Base-by-base conservation (phyloP, 164 flowering plant genomes). In the Vitis amurensis region DNA sequence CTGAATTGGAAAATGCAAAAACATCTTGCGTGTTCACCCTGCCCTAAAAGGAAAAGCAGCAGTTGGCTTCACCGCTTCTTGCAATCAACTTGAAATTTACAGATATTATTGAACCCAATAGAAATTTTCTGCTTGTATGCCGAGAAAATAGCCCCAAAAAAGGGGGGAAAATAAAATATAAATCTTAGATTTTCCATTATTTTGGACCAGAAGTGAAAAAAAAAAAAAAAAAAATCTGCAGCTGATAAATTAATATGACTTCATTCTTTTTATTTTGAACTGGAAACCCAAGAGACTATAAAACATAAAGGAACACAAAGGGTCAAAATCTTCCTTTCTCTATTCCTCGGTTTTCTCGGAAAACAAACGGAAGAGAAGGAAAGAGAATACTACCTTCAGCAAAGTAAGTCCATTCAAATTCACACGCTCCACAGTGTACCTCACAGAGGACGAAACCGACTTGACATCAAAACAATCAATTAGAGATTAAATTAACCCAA, bases 21-120 rank as follows among this genome's bases (percentile, higher is more conserved):
- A 93, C 94, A 66, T 96, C 91, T 48, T 73, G 74, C 55, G 98
- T 91, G 74, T 87, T 93, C 59, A 93, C 99, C 48, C 94, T 87
- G 29, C 99, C 97, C 97, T 93, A 73, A 52, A 70, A 69, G 7
- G 0, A 72, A 75, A 55, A 52, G 15, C 62, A 63, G 31, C 16
- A 47, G 6, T 31, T 60, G 15, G 13, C 50, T 19, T 52, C 17
- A 48, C 16, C 19, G 52, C 15, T 66, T 47, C 11, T 29, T 15
- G 11, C 11, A 15, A 23, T 52, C 10, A 66, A 23, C 27, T 7
- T 1, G 2, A 57, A 8, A 56, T 23, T 19, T 23, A 47, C 59
- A 51, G 58, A 23, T 30, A 27, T 55, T 6, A 17, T 31, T 27
- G 17, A 29, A 30, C 27, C 27, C 27, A 23, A 23, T 23, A 23